phyloP scores from a whole-genome alignment of 495 filamentous ascomycete species.

The Aspergillus indologenus region DNA sequence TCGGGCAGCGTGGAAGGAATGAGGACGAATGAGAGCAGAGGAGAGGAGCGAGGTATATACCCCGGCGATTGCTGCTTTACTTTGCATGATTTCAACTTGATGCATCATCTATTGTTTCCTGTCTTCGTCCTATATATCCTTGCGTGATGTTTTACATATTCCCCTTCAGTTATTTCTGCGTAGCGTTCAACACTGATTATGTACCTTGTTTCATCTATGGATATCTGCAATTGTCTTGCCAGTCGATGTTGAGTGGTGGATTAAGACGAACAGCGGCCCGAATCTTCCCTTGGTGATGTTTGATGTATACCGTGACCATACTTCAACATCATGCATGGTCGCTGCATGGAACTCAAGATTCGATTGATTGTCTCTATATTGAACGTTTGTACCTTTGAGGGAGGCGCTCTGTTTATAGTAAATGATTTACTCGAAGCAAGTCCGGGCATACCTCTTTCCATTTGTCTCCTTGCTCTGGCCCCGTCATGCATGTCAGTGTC shows the following conservation, averaged over 20 bases:
- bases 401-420: no score
- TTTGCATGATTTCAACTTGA: not conserved
- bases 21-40: constrained; percentile 22
- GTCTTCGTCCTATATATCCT: constrained; percentile 4
- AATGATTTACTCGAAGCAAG: no score
- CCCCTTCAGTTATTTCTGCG: not conserved
- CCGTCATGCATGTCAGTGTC: no score
- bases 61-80: constrained; percentile 13
- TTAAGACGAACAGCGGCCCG: no score
- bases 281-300: no score
- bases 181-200: not conserved
- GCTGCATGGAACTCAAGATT: no score
- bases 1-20: constrained; percentile 22
- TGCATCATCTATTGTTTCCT: not conserved
- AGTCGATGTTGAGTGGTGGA: not conserved
- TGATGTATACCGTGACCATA: not conserved
- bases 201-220: not conserved
- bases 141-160: constrained; percentile 8
- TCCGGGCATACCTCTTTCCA: no score
- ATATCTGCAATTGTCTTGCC: not conserved
- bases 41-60: constrained; percentile 22
- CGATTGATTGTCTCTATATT: no score
- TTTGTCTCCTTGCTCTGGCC: no score
- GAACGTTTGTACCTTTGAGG: no score
- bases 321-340: no score